Base-by-base conservation (phyloP, 306 rosid species). In the Sphenostylis stenocarpa region DNA sequence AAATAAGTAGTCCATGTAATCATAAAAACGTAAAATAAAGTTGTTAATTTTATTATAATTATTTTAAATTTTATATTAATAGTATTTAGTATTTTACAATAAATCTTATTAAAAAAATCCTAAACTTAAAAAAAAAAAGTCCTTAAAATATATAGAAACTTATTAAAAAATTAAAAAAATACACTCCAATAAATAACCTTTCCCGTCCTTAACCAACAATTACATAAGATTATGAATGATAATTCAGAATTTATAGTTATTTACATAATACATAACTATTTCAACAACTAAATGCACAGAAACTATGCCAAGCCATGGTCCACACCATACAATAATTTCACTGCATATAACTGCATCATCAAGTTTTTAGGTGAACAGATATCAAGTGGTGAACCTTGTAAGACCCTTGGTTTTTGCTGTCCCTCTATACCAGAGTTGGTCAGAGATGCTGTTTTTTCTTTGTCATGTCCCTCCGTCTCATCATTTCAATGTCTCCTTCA, bases 401-500 rank as follows among this genome's bases (percentile, higher is more conserved):
- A 16, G 43, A 43, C 72, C 73, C 26, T 45, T 13, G 57, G 73
- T 28, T 16, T 68, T 11, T 45, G 73, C 15, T 68, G 28, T 68
- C 44, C 28, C 58, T 45, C 44, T 47, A 47, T 26, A n/a, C 39
- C 72, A 45, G 16, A 53, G 53, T 65, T 21, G 38, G 77, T 55
- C 53, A 53, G 53, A 72, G 66, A 14, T 41, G 4, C 44, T 57
- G 56, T 43, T 57, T n/a, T 48, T 23, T 29, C 28, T 73, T 73
- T 73, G 57, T 26, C 69, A 57, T 57, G 57, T 73, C 69, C 14
- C 68, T 73, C 44, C 14, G 78, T 41, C 69, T 73, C 55, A 58
- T 73, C 67, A 58, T 41, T 52, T 57, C 68, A 24, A 0, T 73
- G 69, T 73, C 69, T 28, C 69, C 56, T 73, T 29, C 26, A 13